Evolutionary conservation across 345 rosid genomes (phyloP).

Genomic region (Corchorus olitorius): DNA sequence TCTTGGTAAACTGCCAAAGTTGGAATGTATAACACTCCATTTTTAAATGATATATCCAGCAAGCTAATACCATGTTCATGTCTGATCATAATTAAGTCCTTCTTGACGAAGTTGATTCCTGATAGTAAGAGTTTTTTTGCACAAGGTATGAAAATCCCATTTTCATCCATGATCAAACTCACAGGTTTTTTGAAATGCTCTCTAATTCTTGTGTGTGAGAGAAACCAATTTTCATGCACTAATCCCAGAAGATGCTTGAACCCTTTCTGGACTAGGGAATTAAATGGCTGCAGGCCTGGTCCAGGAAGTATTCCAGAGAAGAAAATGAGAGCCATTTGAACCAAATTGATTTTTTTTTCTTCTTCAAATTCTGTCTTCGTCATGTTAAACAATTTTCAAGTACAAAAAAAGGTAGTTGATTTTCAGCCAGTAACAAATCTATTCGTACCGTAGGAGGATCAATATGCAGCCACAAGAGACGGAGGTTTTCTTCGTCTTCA

Average conservation of each 20-base stretch:
- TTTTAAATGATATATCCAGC: conserved; percentile 18
- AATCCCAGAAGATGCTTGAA: not conserved
- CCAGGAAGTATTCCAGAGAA: not conserved
- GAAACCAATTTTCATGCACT: too few species aligned
- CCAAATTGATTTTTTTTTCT: not conserved
- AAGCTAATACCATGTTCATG: too few species aligned
- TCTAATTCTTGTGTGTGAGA: not conserved
- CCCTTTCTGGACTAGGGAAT: too few species aligned
- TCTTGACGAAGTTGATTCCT: too few species aligned
- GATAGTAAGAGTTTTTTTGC: conserved; percentile 21
- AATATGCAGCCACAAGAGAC: too few species aligned
- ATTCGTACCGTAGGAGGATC: not conserved
- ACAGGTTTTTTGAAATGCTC: too few species aligned
- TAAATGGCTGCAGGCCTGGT: not conserved
- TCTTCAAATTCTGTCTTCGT: not conserved
- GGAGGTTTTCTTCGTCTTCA: too few species aligned
- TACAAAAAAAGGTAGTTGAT: conserved; percentile 23
- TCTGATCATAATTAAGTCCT: too few species aligned
- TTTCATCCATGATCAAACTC: too few species aligned
- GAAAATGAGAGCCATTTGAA: not conserved
- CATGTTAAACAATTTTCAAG: conserved; percentile 7
- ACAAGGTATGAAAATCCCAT: not conserved
- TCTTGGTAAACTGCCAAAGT: not conserved
- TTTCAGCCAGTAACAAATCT: conserved; percentile 14
- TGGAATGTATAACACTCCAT: conserved; percentile 9